phyloP scores from a whole-genome alignment of 192 early-diverging fungal genomes.

The Entomortierella parvispora region DNA sequence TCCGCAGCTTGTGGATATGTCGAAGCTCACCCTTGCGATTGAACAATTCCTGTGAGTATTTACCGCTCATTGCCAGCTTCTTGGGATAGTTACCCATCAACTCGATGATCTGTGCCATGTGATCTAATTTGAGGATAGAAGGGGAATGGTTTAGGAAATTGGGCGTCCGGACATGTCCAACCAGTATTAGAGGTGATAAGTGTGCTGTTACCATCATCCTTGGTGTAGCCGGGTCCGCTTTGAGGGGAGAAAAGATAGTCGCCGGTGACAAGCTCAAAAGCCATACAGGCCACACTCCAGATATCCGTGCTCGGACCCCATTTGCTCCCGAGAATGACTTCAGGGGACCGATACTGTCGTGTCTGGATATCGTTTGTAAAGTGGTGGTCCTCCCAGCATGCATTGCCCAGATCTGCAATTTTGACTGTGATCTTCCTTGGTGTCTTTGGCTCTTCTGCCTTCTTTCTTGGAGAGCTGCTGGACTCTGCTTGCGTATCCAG shows the following conservation, averaged over 20 bases:
- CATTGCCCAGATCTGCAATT: constrained; percentile 97
- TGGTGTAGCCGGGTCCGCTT: constrained; percentile 81
- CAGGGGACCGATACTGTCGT: constrained; percentile 95
- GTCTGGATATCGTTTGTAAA: constrained; percentile 98
- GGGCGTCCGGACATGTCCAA: background rate
- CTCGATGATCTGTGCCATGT: constrained; percentile 98
- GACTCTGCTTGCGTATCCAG: constrained; percentile 30
- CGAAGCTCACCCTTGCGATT: constrained; percentile 91
- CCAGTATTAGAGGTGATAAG: background rate
- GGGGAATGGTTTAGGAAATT: too few relatives aligned
- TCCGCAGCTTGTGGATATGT: constrained; percentile 87
- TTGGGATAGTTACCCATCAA: constrained; percentile 88
- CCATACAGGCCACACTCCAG: constrained; percentile 95
- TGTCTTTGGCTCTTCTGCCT: constrained; percentile 7
- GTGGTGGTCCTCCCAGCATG: constrained; percentile 96
- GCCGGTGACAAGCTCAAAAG: constrained; percentile 95
- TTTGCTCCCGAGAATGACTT: constrained; percentile 92
- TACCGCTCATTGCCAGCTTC: constrained; percentile 83
- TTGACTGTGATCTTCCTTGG: constrained; percentile 76
- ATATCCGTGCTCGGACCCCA: constrained; percentile 93
- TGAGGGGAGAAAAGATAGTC: constrained; percentile 97
- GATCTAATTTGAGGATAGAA: constrained; percentile 66
- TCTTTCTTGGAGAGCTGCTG: background rate
- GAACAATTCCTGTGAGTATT: constrained; percentile 88
- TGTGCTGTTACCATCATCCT: constrained; percentile 82